Conservation (phyloP, 176 grass and related monocot genomes). For the Carex myosuroides region DNA sequence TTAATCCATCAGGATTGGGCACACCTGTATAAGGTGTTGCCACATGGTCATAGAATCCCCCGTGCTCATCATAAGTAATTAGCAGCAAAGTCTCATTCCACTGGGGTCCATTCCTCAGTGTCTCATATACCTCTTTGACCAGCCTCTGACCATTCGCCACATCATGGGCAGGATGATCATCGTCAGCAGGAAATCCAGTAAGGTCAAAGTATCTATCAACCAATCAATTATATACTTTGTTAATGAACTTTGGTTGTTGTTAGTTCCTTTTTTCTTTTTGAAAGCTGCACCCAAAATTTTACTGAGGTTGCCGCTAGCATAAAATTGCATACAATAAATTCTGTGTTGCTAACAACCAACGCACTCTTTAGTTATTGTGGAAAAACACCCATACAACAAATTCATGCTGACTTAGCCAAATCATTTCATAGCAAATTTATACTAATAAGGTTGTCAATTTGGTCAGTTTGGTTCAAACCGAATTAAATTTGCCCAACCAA, state of each 20-base stretch:
- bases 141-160: constrained; percentile 72
- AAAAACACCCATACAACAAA: not conserved
- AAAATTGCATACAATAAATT: not conserved
- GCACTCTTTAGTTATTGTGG: not conserved
- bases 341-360: not conserved
- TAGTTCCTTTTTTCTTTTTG: not conserved
- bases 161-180: constrained; percentile 91
- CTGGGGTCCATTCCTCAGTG: constrained; percentile 61
- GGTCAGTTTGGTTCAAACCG: too few relatives aligned
- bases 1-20: constrained; percentile 77
- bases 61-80: constrained; percentile 91
- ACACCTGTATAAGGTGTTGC: constrained; percentile 60
- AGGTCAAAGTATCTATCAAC: constrained; percentile 11
- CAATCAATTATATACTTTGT: not conserved
- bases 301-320: not conserved
- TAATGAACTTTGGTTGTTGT: not conserved
- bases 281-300: not conserved
- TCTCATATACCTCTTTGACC: constrained; percentile 88
- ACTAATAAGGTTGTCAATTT: too few relatives aligned
- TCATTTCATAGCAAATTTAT: not conserved
- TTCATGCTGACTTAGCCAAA: not conserved
- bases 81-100: constrained; percentile 75
- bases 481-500: too few relatives aligned
- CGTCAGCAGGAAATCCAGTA: constrained; percentile 45
- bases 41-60: constrained; percentile 86